phyloP scores from a whole-genome alignment of 345 rosid genomes.

The Citrus australasica region DNA sequence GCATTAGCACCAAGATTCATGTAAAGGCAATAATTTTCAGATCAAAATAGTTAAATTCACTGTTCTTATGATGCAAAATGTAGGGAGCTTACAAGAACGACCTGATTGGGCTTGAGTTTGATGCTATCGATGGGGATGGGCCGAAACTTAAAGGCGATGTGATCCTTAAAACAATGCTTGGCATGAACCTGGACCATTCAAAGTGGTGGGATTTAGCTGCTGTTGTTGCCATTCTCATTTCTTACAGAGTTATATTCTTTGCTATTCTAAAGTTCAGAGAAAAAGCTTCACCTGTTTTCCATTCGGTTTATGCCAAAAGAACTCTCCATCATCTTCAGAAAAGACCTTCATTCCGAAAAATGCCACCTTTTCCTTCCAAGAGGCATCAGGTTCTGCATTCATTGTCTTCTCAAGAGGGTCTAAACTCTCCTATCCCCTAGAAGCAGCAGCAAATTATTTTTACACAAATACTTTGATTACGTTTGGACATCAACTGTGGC shows the following conservation, averaged over 20 bases:
- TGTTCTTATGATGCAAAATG: constrained; percentile 8
- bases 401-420: constrained; percentile 71
- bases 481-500: neutral
- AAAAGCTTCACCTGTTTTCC: constrained; percentile 53
- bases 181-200: constrained; percentile 37
- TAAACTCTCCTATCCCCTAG: constrained; percentile 44
- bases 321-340: constrained; percentile 50
- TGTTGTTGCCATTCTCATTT: constrained; percentile 34
- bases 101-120: constrained; percentile 62
- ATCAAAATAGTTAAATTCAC: neutral
- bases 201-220: constrained; percentile 79
- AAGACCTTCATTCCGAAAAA: constrained; percentile 60
- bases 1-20: neutral
- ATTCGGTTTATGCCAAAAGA: constrained; percentile 42
- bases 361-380: constrained; percentile 38
- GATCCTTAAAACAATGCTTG: constrained; percentile 45
- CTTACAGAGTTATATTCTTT: constrained; percentile 54
- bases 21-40: neutral
- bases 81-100: constrained; percentile 76
- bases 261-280: constrained; percentile 64
- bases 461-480: neutral
- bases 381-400: constrained; percentile 51
- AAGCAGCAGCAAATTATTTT: neutral
- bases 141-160: constrained; percentile 52
- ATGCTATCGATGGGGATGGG: constrained; percentile 34